Conservation (phyloP, 2,329 filamentous ascomycete genomes). For the Calonectria multiphialidica region DNA sequence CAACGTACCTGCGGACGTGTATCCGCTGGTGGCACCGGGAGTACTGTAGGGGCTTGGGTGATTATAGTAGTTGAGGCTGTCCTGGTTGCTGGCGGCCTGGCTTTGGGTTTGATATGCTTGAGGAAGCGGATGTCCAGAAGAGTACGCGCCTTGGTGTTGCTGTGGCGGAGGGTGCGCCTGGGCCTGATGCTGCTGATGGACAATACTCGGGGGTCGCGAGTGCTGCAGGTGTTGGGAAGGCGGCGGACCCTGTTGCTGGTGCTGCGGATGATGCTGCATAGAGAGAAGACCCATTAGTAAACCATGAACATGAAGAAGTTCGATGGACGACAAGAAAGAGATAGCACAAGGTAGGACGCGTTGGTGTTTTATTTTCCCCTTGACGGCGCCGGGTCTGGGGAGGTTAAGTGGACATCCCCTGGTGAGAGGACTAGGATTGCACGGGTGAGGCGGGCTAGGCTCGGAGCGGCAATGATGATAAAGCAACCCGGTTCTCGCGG, state of each 20-base stretch:
- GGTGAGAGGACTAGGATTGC: constrained; percentile 61
- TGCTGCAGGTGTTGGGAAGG: constrained; percentile 76
- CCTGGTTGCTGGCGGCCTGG: constrained; percentile 73
- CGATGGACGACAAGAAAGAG: constrained; percentile 48
- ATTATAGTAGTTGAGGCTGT: constrained; percentile 78
- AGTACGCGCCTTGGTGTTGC: constrained; percentile 76
- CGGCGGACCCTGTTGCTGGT: constrained; percentile 79
- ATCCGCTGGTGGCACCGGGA: constrained; percentile 83
- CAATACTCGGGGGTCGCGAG: constrained; percentile 77
- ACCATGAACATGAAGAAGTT: constrained; percentile 52
- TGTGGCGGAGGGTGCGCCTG: constrained; percentile 73
- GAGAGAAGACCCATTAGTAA: constrained; percentile 71
- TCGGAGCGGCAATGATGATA: constrained; percentile 56
- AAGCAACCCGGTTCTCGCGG: constrained; percentile 51
- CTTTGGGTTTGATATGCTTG: constrained; percentile 77
- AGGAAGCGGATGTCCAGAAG: constrained; percentile 73
- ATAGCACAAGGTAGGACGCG: constrained; percentile 58
- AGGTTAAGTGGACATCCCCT: constrained; percentile 53
- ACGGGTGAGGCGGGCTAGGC: constrained; percentile 63
- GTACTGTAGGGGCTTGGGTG: constrained; percentile 88
- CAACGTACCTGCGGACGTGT: constrained; percentile 85
- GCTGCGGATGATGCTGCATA: constrained; percentile 83
- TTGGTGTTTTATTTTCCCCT: constrained; percentile 64
- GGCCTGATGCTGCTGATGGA: constrained; percentile 79
- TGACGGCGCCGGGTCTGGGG: constrained; percentile 61